phyloP scores from a whole-genome alignment of 164 flowering plant species.

The Akebia trifoliata region DNA sequence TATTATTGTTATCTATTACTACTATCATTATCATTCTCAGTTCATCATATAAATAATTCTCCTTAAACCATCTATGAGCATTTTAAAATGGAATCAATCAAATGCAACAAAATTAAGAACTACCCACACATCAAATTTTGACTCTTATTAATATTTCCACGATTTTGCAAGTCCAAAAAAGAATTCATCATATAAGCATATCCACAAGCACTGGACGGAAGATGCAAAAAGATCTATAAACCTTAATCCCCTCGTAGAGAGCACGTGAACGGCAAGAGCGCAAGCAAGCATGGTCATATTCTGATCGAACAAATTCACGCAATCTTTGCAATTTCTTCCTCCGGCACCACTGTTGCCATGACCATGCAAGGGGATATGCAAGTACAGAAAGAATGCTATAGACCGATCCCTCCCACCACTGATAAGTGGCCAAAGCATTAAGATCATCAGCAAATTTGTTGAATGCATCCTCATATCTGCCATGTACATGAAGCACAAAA shows the following conservation, averaged over 20 bases:
- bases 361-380: constrained; percentile 89
- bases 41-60: too few relatives aligned
- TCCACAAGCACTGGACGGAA: background rate
- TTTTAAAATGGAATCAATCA: too few relatives aligned
- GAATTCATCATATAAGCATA: too few relatives aligned
- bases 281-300: constrained; percentile 93
- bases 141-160: too few relatives aligned
- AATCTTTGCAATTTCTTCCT: constrained; percentile 66
- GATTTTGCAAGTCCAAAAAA: too few relatives aligned
- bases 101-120: too few relatives aligned
- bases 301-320: constrained; percentile 95
- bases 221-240: constrained; percentile 13
- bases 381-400: constrained; percentile 63
- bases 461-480: constrained; percentile 95
- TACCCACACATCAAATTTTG: too few relatives aligned
- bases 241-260: constrained; percentile 98
- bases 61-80: too few relatives aligned
- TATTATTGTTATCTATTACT: too few relatives aligned
- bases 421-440: constrained; percentile 79
- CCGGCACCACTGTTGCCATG: constrained; percentile 86
- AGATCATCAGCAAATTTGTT: constrained; percentile 89
- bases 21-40: too few relatives aligned
- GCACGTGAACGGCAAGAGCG: constrained; percentile 99
- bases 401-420: constrained; percentile 97
- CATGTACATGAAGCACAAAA: constrained; percentile 8